These are phyloP conservation scores for Plasmodium yoelii DNA, from an alignment of 169 alveolate genomes.

Conservation along the genomic window DNA sequence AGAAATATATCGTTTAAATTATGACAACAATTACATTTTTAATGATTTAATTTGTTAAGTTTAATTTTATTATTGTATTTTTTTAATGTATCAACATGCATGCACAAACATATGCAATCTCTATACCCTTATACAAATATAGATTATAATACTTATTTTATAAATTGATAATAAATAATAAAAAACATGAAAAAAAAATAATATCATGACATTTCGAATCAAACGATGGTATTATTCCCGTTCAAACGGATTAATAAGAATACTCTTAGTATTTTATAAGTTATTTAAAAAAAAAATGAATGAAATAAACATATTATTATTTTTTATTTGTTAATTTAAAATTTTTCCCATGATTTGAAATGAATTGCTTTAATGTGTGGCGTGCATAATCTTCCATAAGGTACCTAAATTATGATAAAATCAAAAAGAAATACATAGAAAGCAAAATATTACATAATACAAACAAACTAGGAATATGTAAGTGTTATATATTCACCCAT, in stretches of 20 bases:
- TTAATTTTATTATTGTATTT: too few species aligned
- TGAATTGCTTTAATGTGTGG: constrained; percentile 21
- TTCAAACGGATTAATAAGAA: too few species aligned
- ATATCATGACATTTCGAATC: neutral
- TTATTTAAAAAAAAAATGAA: neutral
- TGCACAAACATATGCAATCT: too few species aligned
- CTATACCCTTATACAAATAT: too few species aligned
- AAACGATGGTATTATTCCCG: too few species aligned
- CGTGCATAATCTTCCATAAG: constrained; percentile 23
- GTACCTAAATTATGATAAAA: neutral
- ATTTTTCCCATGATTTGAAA: constrained; percentile 23
- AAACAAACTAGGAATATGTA: neutral
- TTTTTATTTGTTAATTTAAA: constrained; percentile 24
- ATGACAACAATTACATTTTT: too few species aligned
- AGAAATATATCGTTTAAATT: too few species aligned
- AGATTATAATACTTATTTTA: too few species aligned
- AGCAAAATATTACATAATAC: neutral
- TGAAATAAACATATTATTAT: neutral
- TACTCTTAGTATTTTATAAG: too few species aligned
- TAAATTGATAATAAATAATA: neutral
- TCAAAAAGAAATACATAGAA: neutral
- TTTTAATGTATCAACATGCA: too few species aligned
- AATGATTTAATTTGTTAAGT: too few species aligned
- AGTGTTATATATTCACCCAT: neutral
- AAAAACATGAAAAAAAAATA: neutral